Conservation (phyloP, 2,329 filamentous ascomycete species). For the Fusarium mundagurra region DNA sequence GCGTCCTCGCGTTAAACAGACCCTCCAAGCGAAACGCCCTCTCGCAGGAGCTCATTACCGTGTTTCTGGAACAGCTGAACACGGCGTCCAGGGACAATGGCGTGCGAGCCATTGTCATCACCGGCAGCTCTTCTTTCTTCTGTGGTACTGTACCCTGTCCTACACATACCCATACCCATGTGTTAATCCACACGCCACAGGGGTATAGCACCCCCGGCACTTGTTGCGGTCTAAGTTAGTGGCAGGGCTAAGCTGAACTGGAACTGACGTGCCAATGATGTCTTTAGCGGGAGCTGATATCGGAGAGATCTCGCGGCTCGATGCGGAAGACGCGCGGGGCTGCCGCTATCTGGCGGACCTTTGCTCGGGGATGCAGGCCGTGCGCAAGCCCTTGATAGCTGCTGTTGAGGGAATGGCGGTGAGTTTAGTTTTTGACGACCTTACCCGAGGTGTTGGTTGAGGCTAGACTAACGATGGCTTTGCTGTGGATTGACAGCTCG, state of each 20-base stretch:
- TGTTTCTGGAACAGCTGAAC: slow-evolving; percentile 49
- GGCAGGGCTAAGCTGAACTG: slow-evolving; percentile 14
- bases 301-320: slow-evolving; percentile 48
- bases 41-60: slow-evolving; percentile 59
- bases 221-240: neutral
- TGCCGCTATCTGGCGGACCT: slow-evolving; percentile 55
- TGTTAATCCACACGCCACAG: neutral
- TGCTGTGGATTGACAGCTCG: slow-evolving; percentile 49
- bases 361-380: slow-evolving; percentile 46
- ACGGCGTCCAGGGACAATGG: slow-evolving; percentile 37
- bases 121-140: slow-evolving; percentile 50
- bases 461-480: slow-evolving; percentile 1
- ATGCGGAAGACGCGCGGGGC: slow-evolving; percentile 46
- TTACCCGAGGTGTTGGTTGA: neutral
- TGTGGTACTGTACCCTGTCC: slow-evolving; percentile 43
- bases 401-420: slow-evolving; percentile 62
- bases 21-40: slow-evolving; percentile 68
- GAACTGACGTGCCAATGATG: slow-evolving; percentile 6
- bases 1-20: slow-evolving; percentile 62
- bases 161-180: neutral
- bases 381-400: slow-evolving; percentile 59
- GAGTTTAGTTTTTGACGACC: slow-evolving; percentile 38
- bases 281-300: slow-evolving; percentile 49
- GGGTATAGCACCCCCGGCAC: slow-evolving; percentile 11
- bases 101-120: slow-evolving; percentile 52